Percentiles rank a stretch among this genome's conserved stretches.
Conservation (phyloP, 2,329 filamentous ascomycete species). For the Aspergillus sp. region DNA sequence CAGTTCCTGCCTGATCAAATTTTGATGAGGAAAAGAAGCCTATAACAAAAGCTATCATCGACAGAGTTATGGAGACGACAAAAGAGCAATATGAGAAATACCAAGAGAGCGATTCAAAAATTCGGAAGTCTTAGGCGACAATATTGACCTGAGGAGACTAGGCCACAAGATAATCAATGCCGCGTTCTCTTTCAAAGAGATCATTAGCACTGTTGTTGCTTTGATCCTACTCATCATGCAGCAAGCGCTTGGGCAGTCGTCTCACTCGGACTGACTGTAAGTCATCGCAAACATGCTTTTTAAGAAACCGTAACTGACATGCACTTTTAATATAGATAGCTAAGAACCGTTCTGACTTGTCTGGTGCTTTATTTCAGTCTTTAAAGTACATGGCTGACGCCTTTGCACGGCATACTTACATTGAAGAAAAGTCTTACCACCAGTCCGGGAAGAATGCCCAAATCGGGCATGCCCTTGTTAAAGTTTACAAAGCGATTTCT, state of each 20-base stretch:
- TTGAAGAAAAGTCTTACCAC: constrained; percentile 9
- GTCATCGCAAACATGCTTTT: background rate
- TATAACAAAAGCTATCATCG: constrained; percentile 1
- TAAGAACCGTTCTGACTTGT: constrained; percentile 5
- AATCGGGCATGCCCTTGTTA: constrained; percentile 3
- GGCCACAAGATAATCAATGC: constrained; percentile 8
- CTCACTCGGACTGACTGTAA: constrained; percentile 11
- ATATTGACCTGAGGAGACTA: constrained; percentile 3
- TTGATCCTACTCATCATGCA: constrained; percentile 10
- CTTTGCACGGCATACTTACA: constrained; percentile 6
- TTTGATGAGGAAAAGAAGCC: background rate
- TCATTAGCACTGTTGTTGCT: constrained; percentile 5
- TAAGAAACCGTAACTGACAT: background rate
- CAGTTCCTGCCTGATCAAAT: background rate
- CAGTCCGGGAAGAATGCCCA: background rate
- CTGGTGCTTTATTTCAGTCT: constrained; percentile 9
- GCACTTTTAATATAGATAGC: constrained; percentile 5
- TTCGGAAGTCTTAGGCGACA: constrained; percentile 1
- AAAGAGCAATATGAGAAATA: constrained; percentile 9
- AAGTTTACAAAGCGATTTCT: constrained; percentile 9
- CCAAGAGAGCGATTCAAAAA: constrained; percentile 1
- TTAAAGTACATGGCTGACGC: constrained; percentile 10
- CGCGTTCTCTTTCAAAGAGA: constrained; percentile 9
- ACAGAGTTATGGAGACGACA: constrained; percentile 6
- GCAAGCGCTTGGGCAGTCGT: constrained; percentile 11